phyloP scores from a whole-genome alignment of 441 rosid species.

The Corymbia citriodora region DNA sequence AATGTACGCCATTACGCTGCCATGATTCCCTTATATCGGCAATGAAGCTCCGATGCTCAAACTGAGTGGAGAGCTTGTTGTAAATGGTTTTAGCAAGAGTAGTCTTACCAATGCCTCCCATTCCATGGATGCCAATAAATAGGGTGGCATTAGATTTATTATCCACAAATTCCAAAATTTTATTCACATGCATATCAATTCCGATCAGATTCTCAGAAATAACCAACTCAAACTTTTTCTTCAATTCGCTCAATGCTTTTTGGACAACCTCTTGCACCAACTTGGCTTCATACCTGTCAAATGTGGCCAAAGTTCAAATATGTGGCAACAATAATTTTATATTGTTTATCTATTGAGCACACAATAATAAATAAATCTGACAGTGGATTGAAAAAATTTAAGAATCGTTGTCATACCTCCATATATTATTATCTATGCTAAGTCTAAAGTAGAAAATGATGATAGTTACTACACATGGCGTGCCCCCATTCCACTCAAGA shows the following conservation, averaged over 20 bases:
- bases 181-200: neutral
- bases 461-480: too few relatives aligned
- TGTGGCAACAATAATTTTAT: too few relatives aligned
- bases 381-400: too few relatives aligned
- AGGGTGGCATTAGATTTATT: neutral
- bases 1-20: too few relatives aligned
- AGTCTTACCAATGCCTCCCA: neutral
- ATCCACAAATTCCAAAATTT: accelerated
- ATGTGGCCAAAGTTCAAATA: too few relatives aligned
- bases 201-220: neutral
- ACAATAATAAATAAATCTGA: too few relatives aligned
- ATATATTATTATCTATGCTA: too few relatives aligned
- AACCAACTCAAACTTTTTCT: neutral
- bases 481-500: too few relatives aligned
- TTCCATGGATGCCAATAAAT: neutral
- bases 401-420: too few relatives aligned
- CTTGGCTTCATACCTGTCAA: too few relatives aligned
- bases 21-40: neutral
- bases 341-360: too few relatives aligned
- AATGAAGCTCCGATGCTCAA: neutral
- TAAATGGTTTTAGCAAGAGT: neutral
- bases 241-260: accelerated
- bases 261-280: neutral
- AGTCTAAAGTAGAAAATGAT: too few relatives aligned
- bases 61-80: neutral